Evolutionary conservation across 192 early-diverging fungal genomes (phyloP), one percentile per base, ranked within the genome.

Genomic region (Cladochytrium replicatum): DNA sequence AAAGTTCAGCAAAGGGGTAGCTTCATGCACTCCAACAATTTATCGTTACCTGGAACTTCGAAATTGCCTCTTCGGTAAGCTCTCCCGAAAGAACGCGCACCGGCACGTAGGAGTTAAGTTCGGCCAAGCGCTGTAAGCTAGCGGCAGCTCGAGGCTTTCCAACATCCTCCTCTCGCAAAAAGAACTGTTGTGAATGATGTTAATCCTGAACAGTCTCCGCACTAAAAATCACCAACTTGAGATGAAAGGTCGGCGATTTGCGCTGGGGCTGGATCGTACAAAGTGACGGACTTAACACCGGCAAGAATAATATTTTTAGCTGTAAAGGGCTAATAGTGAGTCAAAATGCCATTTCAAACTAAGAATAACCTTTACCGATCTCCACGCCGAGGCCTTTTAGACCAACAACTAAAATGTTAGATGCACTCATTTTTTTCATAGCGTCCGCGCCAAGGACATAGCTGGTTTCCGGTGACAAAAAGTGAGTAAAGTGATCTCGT

Each of bases 101-200:
- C 5, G 88, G 88, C n/a, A 89, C 87, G 67, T 91, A 91, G 57
- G 77, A 76, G 67, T 91, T 91, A 39, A 91, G 67, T 65, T 91
- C 88, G 22, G 85, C 82, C 24, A 91, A 71, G 44, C 78, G 82
- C 38, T 86, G 82, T n/a, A 71, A 69, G 30, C 85, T 67, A 22
- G 77, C 81, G 28, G 63, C 47, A 25, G 76, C 88, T 45, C 88
- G 80, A 34, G 82, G 77, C 54, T 82, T 71, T 43, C 87, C 87
- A 47, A 89, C 54, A 53, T 91, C 87, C 2, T 70, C 80, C 32
- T 67, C 58, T 29, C 58, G 71, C 24, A 91, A 58, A 63, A 85
- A 91, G 62, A 88, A 91, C 85, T 91, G 30, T 2, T 23, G 11
- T 55, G 28, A 13, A 13, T 13, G 34, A 37, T 13, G 13, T 13